phyloP scores from a whole-genome alignment of 148 eudicot species.

The Euryodendron excelsum region DNA sequence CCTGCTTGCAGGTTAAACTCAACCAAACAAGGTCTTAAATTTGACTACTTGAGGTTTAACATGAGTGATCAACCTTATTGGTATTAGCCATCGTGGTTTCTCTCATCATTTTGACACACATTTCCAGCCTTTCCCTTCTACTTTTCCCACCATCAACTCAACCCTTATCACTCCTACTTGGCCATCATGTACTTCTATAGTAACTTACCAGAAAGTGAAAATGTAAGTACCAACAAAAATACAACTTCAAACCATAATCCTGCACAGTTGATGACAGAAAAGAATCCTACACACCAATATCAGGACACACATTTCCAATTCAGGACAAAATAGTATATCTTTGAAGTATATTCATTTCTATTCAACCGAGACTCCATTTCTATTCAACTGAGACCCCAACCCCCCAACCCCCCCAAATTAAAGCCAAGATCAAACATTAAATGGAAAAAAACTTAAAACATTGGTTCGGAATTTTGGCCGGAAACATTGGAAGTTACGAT shows the following conservation, averaged over 20 bases:
- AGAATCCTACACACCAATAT: neutral
- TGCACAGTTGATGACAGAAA: neutral
- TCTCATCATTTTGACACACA: neutral
- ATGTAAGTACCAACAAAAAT: neutral
- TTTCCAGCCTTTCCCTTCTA: neutral
- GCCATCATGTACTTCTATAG: neutral
- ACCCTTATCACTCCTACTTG: neutral
- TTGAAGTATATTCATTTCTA: neutral
- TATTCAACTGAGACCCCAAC: too few relatives aligned
- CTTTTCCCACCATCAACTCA: neutral
- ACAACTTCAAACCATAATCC: neutral
- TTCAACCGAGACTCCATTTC: too few relatives aligned
- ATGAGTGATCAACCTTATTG: neutral
- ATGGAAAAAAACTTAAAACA: too few relatives aligned
- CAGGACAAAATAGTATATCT: too few relatives aligned
- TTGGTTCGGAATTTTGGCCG: neutral
- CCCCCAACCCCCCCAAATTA: too few relatives aligned
- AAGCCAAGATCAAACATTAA: too few relatives aligned
- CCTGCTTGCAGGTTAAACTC: neutral
- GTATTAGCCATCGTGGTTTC: neutral
- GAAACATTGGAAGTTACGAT: neutral
- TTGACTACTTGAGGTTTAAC: neutral
- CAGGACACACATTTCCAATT: neutral
- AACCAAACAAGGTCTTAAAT: neutral
- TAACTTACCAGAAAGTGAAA: neutral